Conservation (phyloP, 768 basidiomycete species). For the Kwoniella shandongensis region DNA sequence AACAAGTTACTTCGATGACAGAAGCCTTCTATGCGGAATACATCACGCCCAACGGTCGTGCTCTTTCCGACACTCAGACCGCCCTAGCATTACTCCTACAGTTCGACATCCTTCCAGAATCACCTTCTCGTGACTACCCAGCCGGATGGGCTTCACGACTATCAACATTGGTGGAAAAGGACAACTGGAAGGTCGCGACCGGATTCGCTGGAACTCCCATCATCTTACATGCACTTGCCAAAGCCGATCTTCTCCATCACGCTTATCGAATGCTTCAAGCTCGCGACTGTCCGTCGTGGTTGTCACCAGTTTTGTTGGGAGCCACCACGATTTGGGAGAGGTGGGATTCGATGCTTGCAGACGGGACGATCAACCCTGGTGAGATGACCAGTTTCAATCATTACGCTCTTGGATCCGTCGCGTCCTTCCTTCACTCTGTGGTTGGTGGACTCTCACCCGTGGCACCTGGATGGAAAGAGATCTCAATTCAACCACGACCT, state of each 20-base stretch:
- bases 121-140: no score
- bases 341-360: slow-evolving; percentile 45
- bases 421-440: slow-evolving; percentile 32
- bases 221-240: slow-evolving; percentile 40
- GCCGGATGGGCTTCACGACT: no score
- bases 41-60: slow-evolving; percentile 32
- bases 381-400: slow-evolving; percentile 52
- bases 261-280: slow-evolving; percentile 49
- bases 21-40: slow-evolving; percentile 34
- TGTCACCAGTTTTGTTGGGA: slow-evolving; percentile 32
- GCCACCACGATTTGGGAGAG: slow-evolving; percentile 46
- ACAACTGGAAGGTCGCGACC: slow-evolving; percentile 33
- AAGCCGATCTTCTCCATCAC: slow-evolving; percentile 29
- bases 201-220: slow-evolving; percentile 51
- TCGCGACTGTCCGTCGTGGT: slow-evolving; percentile 33
- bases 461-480: slow-evolving; percentile 34
- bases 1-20: no score
- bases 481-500: slow-evolving; percentile 32
- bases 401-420: slow-evolving; percentile 43
- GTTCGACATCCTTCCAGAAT: slow-evolving; percentile 29
- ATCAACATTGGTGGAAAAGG: slow-evolving; percentile 7
- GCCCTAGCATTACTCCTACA: slow-evolving; percentile 30
- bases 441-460: slow-evolving; percentile 35
- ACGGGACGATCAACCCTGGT: slow-evolving; percentile 44
- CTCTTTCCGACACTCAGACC: slow-evolving; percentile 37